These are phyloP conservation scores for Fusarium dimerum DNA, from an alignment of 2,329 filamentous ascomycete genomes.

Conservation along the genomic window DNA sequence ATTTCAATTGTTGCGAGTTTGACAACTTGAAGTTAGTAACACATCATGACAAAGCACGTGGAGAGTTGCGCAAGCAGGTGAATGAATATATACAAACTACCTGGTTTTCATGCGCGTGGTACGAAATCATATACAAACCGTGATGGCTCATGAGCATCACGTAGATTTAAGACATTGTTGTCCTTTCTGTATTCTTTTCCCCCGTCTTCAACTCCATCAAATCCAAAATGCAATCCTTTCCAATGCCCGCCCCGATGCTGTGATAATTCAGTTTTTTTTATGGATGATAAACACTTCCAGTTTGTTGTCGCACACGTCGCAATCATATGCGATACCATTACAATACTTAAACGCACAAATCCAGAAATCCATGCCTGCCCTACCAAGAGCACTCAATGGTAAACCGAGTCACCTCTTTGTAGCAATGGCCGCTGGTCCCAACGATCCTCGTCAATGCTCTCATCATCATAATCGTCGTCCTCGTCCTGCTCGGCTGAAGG, in stretches of 20 bases:
- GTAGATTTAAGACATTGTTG: neutral
- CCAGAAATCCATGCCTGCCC: no score
- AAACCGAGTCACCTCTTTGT: conserved; percentile 33
- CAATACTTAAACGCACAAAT: no score
- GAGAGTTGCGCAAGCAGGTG: no score
- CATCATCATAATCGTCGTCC: conserved; percentile 31
- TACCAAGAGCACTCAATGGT: conserved; percentile 12
- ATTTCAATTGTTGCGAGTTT: no score
- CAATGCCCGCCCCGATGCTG: neutral
- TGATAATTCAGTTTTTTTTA: neutral
- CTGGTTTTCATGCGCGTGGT: no score
- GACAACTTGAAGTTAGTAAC: no score
- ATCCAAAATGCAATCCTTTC: neutral
- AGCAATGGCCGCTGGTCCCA: conserved; percentile 46
- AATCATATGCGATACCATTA: neutral
- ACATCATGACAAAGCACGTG: no score
- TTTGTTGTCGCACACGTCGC: neutral
- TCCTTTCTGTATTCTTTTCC: neutral
- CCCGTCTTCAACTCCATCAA: neutral
- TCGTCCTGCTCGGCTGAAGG: conserved; percentile 20
- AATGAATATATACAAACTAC: no score
- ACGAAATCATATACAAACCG: no score
- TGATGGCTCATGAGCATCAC: no score
- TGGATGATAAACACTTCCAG: neutral
- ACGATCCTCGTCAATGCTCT: conserved; percentile 26